Base-by-base conservation (phyloP, 106 monocot species). In the Vanilla planifolia region DNA sequence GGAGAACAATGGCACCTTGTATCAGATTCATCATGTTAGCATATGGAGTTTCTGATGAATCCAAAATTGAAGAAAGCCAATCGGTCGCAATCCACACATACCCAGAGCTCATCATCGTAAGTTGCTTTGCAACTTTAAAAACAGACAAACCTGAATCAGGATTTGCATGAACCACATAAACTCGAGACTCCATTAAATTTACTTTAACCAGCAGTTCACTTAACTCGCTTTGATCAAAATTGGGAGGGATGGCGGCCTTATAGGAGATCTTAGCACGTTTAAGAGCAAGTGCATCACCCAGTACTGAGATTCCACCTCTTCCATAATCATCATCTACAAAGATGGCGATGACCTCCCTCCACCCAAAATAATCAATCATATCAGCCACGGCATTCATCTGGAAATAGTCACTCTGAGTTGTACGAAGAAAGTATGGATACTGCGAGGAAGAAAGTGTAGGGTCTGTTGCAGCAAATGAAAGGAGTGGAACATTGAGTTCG, bases 61-160 rank as follows among this genome's bases (percentile, higher is more conserved):
- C 87, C 57, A 92, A 37, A 10, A 60, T 60, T 6, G 92, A 51
- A 46, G 80, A 46, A 33, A 92, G 87, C 87, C 92, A 92, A 23
- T 88, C 87, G 5, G 92, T 92, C 16, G 79, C 67, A 32, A 92
- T 84, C 92, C 92, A 92, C 0, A 92, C 92, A 59, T 87, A 92
- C 5, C 92, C 92, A 59, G 39, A 43, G 17, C 3, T 58, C 55
- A 87, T 30, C 92, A 88, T 87, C 6, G 75, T 71, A 52, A 80
- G 70, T 17, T 39, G 57, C 16, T 73, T 59, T 28, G 92, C 92
- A 42, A 53, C 14, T 9, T 74, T 75, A 66, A 92, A 92, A 33
- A 92, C 27, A 2, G 25, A 48, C 24, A 88, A 43, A 4, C 92
- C 92, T 3, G 88, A 62, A 75, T 92, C 92, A 27, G 92, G 92